Base-by-base conservation (phyloP, 805 yeast species). In the Myxozyma lipomycoides region DNA sequence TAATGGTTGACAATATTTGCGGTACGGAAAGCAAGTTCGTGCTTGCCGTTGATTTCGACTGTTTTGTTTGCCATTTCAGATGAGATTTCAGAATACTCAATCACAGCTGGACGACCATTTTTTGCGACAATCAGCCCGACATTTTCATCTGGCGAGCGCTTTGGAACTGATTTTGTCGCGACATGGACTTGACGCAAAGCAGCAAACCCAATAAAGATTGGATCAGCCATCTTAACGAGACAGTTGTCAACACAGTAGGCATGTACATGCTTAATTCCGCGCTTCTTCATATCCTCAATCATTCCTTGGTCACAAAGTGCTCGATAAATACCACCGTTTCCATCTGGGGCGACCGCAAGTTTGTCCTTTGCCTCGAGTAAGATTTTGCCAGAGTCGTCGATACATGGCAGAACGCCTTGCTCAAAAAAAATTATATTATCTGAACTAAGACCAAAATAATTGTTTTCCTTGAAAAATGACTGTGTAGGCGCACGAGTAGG, bases 1-100 rank as follows among this genome's bases (percentile, higher is more conserved):
- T 90, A 93, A 70, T 93, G 98, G 67, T 93, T 93, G 48, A 93
- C 99, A 58, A 93, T 93, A 69, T 93, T 93, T 23, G 96, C 99
- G 3, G 98, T 96, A 61, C 98, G 78, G 61, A 88, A 78, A 58
- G 78, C 78, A 52, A 93, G 75, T 15, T 50, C 48, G 15, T 49
- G 19, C 10, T 44, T 39, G 23, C 75, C 67, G 48, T 69, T 64
- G n/a, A 55, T 51, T 1, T 77, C 75, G 56, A 84, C 93, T 24
- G 69, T 70, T 53, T 79, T 81, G 62, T 79, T 79, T 21, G 91
- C 83, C 62, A 90, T 74, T 59, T 84, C 90, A 28, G 72, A 64
- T 6, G 88, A 76, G 55, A 93, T 88, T 70, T 93, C 99, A 36
- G 95, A 84, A 70, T 93, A 93, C 69, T 93, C 99, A 61, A 93